These are phyloP conservation scores for Thymus quinquecostatus DNA, from an alignment of 257 asterid species.

Conservation along the genomic window DNA sequence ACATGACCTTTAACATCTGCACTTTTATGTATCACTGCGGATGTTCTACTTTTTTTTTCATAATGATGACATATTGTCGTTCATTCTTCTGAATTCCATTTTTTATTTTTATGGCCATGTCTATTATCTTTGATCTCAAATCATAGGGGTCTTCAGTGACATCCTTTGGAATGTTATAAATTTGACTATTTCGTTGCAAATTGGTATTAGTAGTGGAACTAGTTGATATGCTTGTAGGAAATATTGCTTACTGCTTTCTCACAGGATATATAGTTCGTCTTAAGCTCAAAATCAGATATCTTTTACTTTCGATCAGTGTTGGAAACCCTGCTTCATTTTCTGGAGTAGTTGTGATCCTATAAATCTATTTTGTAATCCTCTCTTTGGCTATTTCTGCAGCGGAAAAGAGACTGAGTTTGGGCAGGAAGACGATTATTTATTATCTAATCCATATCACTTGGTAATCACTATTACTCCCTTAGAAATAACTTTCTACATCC, in stretches of 20 bases:
- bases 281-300: background rate
- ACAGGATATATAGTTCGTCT: background rate
- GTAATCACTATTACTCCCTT: conserved; percentile 47
- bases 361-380: conserved; percentile 28
- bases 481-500: conserved; percentile 8
- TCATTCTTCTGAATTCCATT: background rate
- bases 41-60: background rate
- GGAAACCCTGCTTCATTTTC: conserved; percentile 8
- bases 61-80: background rate
- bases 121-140: background rate
- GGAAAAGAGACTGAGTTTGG: conserved; percentile 86
- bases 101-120: background rate
- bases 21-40: conserved; percentile 7
- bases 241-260: background rate
- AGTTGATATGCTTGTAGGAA: conserved; percentile 1
- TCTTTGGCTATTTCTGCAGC: conserved; percentile 52
- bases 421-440: conserved; percentile 81
- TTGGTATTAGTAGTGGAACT: background rate
- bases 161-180: background rate
- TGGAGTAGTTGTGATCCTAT: background rate
- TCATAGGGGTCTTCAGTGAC: background rate
- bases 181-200: background rate
- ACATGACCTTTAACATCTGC: background rate
- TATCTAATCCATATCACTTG: conserved; percentile 96
- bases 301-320: conserved; percentile 1